phyloP scores from a whole-genome alignment of 2,329 filamentous ascomycete genomes.

The Didymella exigua region DNA sequence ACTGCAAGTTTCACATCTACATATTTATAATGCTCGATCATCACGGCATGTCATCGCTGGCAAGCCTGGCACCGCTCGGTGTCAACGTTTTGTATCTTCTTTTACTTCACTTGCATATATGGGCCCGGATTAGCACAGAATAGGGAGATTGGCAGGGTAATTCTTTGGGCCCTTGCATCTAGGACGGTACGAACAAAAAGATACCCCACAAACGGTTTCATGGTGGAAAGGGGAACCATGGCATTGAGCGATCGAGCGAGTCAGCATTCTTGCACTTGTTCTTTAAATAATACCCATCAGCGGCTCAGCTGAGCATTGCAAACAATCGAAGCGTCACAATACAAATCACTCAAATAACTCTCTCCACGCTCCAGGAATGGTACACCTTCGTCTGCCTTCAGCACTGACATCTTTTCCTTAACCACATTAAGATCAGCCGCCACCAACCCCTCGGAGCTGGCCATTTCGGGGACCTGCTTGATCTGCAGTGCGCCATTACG shows the following conservation, averaged over 20 bases:
- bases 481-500: constrained; percentile 10
- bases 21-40: constrained; percentile 17
- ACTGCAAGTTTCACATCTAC: constrained; percentile 16
- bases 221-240: constrained; percentile 10
- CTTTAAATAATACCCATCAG: neutral
- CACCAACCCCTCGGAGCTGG: neutral
- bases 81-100: constrained; percentile 1
- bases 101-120: constrained; percentile 8
- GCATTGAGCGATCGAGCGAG: constrained; percentile 11
- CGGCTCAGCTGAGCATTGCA: constrained; percentile 5
- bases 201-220: constrained; percentile 21
- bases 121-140: constrained; percentile 4
- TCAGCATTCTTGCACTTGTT: constrained; percentile 2
- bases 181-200: constrained; percentile 11
- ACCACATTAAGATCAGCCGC: constrained; percentile 9
- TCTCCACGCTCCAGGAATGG: constrained; percentile 1
- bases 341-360: constrained; percentile 3
- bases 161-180: constrained; percentile 4
- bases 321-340: constrained; percentile 3
- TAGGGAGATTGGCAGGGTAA: neutral
- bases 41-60: constrained; percentile 7
- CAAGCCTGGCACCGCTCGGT: constrained; percentile 4
- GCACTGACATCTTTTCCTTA: constrained; percentile 3
- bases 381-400: neutral
- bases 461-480: constrained; percentile 1